Percentiles rank a stretch among this genome's conserved stretches.
These are phyloP conservation scores for Verticillium nubilum DNA, from an alignment of 2,329 filamentous ascomycete genomes.

Conservation along the genomic window DNA sequence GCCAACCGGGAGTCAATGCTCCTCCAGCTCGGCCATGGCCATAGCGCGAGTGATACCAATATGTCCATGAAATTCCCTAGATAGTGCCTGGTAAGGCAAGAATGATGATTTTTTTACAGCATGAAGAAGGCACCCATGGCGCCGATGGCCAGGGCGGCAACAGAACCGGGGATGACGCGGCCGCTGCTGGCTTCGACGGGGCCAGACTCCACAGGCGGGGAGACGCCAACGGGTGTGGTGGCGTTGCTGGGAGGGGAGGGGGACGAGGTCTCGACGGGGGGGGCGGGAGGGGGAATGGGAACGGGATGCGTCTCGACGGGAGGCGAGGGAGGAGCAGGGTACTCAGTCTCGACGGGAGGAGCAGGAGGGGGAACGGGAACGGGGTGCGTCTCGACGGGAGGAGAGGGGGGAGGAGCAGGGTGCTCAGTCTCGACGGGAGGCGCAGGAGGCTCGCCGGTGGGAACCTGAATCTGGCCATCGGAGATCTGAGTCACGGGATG, in stretches of 20 bases:
- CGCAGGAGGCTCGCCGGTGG: constrained; percentile 10
- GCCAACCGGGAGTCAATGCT: neutral
- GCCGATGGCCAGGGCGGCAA: constrained; percentile 26
- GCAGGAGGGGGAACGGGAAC: constrained; percentile 24
- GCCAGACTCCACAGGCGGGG: constrained; percentile 17
- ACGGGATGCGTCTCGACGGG: constrained; percentile 16
- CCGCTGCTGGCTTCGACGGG: constrained; percentile 9
- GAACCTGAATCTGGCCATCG: constrained; percentile 24
- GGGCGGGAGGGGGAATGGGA: constrained; percentile 1
- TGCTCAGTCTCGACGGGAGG: neutral
- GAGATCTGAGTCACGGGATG: constrained; percentile 18
- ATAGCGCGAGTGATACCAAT: neutral
- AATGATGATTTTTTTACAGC: constrained; percentile 20
- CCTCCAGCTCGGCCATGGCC: neutral
- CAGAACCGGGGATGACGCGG: constrained; percentile 22
- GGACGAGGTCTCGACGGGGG: constrained; percentile 11
- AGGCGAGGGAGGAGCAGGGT: constrained; percentile 23
- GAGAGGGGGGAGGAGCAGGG: constrained; percentile 4
- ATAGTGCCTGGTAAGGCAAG: neutral
- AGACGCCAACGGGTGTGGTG: constrained; percentile 8
- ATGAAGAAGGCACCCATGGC: constrained; percentile 25
- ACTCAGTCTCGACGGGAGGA: neutral
- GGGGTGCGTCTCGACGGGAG: neutral
- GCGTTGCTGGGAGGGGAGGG: constrained; percentile 14
- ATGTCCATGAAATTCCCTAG: neutral